Evolutionary conservation across 768 basidiomycete species (phyloP).

Genomic region (Lactifluus hygrophoroides): DNA sequence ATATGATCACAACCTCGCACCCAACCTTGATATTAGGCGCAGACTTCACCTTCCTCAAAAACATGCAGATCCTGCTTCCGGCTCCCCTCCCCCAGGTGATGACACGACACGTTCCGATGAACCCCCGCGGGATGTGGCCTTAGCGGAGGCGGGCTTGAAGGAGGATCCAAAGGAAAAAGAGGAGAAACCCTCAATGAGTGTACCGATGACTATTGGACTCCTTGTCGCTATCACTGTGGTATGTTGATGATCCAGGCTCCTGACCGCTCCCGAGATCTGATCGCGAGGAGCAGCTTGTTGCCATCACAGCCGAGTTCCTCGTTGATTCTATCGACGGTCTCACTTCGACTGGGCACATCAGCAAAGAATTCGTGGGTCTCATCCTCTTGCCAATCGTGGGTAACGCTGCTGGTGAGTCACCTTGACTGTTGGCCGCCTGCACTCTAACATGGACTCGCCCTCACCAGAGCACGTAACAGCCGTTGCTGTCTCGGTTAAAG

Average conservation of each 20-base stretch:
- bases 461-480: conserved; percentile 77
- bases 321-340: conserved; percentile 79
- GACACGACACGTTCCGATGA: background rate
- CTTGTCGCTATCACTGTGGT: conserved; percentile 35
- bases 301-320: conserved; percentile 51
- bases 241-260: conserved; percentile 10
- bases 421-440: background rate
- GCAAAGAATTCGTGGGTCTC: conserved; percentile 77
- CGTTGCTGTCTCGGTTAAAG: conserved; percentile 84
- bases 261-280: background rate
- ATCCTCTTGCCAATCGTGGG: conserved; percentile 88
- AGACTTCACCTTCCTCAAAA: background rate
- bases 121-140: background rate
- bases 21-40: background rate
- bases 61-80: background rate
- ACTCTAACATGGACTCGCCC: background rate
- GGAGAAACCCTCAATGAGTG: conserved; percentile 30
- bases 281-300: conserved; percentile 31
- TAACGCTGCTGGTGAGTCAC: conserved; percentile 61
- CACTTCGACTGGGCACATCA: conserved; percentile 46
- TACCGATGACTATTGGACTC: conserved; percentile 29
- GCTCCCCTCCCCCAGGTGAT: background rate
- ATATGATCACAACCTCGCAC: no score
- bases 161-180: conserved; percentile 24
- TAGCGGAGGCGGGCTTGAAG: conserved; percentile 12